phyloP scores from a whole-genome alignment of 352 stramenopile species.

The Pythium vanterpoolii region DNA sequence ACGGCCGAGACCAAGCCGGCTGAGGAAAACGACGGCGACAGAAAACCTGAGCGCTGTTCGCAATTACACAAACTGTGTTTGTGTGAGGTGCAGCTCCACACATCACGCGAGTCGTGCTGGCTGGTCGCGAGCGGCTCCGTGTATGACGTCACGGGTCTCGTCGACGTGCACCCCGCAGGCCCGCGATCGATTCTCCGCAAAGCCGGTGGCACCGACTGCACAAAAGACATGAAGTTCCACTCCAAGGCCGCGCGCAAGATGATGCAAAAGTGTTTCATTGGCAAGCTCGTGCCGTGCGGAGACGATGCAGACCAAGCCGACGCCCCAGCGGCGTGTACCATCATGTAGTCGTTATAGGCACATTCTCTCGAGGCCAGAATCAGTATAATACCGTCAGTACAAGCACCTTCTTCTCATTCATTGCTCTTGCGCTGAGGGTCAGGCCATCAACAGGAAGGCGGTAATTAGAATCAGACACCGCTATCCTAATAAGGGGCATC shows the following conservation, averaged over 20 bases:
- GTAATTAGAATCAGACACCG: no score
- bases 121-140: conserved; percentile 89
- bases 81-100: conserved; percentile 84
- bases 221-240: conserved; percentile 82
- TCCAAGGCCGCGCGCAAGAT: conserved; percentile 70
- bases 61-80: conserved; percentile 67
- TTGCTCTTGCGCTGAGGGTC: neutral
- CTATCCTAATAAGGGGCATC: no score
- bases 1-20: neutral
- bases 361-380: neutral
- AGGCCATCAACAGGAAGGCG: no score
- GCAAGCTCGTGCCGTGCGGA: conserved; percentile 64
- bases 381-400: neutral
- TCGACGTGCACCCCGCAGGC: conserved; percentile 76
- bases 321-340: conserved; percentile 47
- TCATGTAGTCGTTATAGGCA: conserved; percentile 50
- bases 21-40: neutral
- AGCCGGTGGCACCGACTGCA: conserved; percentile 67
- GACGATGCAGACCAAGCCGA: conserved; percentile 31
- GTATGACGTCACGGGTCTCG: conserved; percentile 83
- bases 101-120: conserved; percentile 92
- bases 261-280: conserved; percentile 81
- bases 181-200: conserved; percentile 76
- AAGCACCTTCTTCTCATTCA: neutral
- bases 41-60: conserved; percentile 37